phyloP scores from a whole-genome alignment of 306 rosid genomes.

The Corylus heterophylla region DNA sequence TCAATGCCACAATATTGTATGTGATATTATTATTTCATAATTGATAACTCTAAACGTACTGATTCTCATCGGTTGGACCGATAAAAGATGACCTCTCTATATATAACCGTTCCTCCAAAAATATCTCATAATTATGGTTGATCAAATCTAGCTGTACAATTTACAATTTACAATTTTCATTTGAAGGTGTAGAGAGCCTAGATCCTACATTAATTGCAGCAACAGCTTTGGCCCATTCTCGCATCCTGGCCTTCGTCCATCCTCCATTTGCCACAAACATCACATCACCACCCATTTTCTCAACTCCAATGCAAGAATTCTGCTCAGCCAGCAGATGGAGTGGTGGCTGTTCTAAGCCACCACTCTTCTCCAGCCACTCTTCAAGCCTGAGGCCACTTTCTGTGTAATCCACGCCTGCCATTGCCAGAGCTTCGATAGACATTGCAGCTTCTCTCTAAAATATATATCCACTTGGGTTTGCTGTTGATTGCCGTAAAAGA shows the following conservation, averaged over 20 bases:
- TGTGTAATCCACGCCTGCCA: slow-evolving; percentile 47
- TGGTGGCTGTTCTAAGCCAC: slow-evolving; percentile 13
- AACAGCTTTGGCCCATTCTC: slow-evolving; percentile 52
- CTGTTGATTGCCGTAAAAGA: background rate
- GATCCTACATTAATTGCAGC: slow-evolving; percentile 30
- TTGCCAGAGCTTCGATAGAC: slow-evolving; percentile 50
- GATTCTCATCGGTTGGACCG: no score
- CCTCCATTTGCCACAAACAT: background rate
- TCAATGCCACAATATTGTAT: no score
- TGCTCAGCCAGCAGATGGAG: slow-evolving; percentile 17
- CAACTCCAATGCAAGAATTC: background rate
- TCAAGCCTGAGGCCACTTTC: slow-evolving; percentile 19
- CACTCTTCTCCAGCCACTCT: slow-evolving; percentile 22
- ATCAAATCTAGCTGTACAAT: no score
- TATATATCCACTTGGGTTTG: background rate
- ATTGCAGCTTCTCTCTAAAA: background rate
- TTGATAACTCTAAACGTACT: no score
- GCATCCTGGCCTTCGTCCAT: slow-evolving; percentile 42
- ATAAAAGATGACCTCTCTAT: no score
- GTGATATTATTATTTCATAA: no score
- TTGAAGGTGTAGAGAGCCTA: no score
- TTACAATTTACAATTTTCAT: no score
- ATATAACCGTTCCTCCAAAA: no score
- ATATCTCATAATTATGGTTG: no score
- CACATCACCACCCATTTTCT: background rate